Evolutionary conservation across 768 basidiomycete species (phyloP), one percentile per base, ranked within the genome.

Genomic region (Pulveroboletus frians): DNA sequence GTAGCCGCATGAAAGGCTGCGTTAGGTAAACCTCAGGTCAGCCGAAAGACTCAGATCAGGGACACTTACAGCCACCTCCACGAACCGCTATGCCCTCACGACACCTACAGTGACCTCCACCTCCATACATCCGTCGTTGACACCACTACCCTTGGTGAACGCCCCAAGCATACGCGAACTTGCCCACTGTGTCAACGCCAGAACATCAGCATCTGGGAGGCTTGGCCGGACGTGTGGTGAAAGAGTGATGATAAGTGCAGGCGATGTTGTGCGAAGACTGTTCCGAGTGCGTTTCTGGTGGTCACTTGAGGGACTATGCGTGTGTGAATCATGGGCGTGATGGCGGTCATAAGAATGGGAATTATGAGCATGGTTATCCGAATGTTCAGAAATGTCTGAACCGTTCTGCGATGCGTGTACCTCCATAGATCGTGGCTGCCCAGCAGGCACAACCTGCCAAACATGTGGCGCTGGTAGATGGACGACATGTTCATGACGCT

Each of bases 401-500:
- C 46, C 41, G 6, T 20, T 26, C 15, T 46, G 40, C 2, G 36
- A 30, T 26, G 38, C 11, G n/a, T 37, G 21, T 9, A 43, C 36
- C 20, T 53, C 36, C 37, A 52, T 13, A 6, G 52, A 53, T 13
- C 51, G 49, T 15, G 60, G 54, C 49, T 68, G 65, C 14, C 65
- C 67, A 0, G 53, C 60, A 0, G 84, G 81, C 1, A 80, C 76
- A 37, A 94, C 79, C 60, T 93, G 90, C 90, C 90, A 94, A 47
- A 94, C 82, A 54, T 92, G 89, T 1, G 90, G 91, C 10, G 88
- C 83, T 1, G 87, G 84, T 10, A 95, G 77, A 61, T 91, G 88
- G 0, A 88, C 62, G 21, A 96, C 86, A 52, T 87, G 78, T 0
- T 90, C 88, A 54, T 95, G 91, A 3, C 84, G 76, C 62, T 93